A percentile compares a stretch with the other conserved stretches of the same genome.
phyloP scores from a whole-genome alignment of 306 rosid species.

The Sicyos edulis region DNA sequence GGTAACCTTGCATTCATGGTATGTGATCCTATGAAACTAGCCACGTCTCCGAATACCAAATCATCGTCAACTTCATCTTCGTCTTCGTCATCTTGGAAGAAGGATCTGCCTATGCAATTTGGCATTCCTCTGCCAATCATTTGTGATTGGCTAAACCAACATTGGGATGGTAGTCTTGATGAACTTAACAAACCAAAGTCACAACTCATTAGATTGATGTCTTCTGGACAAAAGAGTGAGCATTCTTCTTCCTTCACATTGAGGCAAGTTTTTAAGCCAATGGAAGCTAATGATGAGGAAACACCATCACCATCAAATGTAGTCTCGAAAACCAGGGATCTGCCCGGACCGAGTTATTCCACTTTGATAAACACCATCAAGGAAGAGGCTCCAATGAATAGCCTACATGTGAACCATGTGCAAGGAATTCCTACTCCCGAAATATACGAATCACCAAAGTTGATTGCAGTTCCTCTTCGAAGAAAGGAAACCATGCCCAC shows the following conservation, averaged over 20 bases:
- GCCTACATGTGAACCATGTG: conserved; percentile 45
- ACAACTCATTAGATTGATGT: conserved; percentile 85
- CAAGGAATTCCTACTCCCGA: conserved; percentile 98
- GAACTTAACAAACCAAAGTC: conserved; percentile 91
- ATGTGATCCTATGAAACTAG: conserved; percentile 96
- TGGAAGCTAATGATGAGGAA: conserved; percentile 53
- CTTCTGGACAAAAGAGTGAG: conserved; percentile 76
- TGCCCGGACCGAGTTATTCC: conserved; percentile 46
- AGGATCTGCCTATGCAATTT: conserved; percentile 80
- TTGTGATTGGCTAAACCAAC: conserved; percentile 96
- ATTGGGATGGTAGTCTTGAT: conserved; percentile 97
- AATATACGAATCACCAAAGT: conserved; percentile 84
- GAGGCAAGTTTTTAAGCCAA: conserved; percentile 78
- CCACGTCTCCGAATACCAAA: conserved; percentile 84
- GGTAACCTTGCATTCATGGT: conserved; percentile 96
- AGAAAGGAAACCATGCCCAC: conserved; percentile 43
- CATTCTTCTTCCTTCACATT: conserved; percentile 81
- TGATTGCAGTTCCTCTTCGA: conserved; percentile 59
- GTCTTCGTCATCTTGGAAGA: conserved; percentile 74
- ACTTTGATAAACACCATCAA: conserved; percentile 45
- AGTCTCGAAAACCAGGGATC: conserved; percentile 44
- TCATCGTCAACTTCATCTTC: conserved; percentile 78
- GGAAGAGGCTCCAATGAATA: conserved; percentile 45
- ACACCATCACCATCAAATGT: conserved; percentile 71
- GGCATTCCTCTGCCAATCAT: conserved; percentile 88